A percentile compares a stretch with the other conserved stretches of the same genome.
phyloP scores from a whole-genome alignment of 1,139 yeast genomes.

The Arxiozyma bovina region DNA sequence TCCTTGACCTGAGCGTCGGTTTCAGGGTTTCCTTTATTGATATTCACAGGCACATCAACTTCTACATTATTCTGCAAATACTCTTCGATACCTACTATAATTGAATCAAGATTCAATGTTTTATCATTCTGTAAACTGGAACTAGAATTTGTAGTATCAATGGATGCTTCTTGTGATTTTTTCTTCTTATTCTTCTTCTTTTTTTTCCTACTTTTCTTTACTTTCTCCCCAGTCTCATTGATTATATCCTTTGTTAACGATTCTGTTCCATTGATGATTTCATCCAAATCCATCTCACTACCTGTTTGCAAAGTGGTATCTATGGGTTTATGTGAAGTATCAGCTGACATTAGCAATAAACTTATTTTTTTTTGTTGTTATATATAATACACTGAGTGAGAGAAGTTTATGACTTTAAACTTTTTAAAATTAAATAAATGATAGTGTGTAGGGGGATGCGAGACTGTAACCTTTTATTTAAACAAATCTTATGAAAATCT shows the following conservation, averaged over 20 bases:
- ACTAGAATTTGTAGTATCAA: background rate
- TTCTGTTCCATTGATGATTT: conserved; percentile 10
- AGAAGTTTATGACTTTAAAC: background rate
- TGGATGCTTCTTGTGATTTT: background rate
- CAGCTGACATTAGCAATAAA: background rate
- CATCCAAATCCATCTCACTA: conserved; percentile 9
- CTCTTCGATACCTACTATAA: conserved; percentile 15
- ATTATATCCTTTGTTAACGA: conserved; percentile 2
- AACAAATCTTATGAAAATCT: no score
- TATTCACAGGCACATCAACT: background rate
- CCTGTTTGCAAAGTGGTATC: background rate
- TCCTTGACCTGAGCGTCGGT: background rate
- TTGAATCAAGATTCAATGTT: conserved; percentile 8
- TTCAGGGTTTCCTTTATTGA: background rate
- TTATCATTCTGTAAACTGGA: background rate
- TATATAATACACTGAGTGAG: no score
- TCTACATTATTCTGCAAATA: conserved; percentile 6
- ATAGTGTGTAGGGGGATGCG: background rate
- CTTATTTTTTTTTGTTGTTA: background rate
- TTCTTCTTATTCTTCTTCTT: conserved; percentile 7
- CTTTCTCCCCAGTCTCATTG: conserved; percentile 1
- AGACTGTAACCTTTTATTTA: background rate
- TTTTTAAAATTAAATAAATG: no score
- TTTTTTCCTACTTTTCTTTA: conserved; percentile 7
- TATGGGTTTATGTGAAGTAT: no score